A percentile compares a stretch with the other conserved stretches of the same genome.
phyloP scores from a whole-genome alignment of 179 eudicot species.

The Spinacia oleracea region DNA sequence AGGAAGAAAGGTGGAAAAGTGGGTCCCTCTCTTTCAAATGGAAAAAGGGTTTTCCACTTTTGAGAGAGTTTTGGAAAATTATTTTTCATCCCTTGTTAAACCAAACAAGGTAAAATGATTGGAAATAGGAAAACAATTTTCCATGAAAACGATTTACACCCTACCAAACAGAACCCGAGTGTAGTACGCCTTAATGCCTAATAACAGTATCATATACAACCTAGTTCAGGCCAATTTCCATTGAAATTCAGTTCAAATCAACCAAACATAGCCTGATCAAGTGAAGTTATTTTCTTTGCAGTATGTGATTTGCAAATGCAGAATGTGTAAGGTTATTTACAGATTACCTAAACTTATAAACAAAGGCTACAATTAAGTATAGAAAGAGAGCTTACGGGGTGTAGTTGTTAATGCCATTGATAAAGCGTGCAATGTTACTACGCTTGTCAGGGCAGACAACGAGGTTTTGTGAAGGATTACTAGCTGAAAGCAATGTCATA shows the following conservation, averaged over 20 bases:
- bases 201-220: too few species aligned
- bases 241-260: background rate
- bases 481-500: slow-evolving; percentile 85
- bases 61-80: too few species aligned
- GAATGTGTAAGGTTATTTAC: background rate
- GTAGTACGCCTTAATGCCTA: too few species aligned
- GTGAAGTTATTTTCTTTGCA: background rate
- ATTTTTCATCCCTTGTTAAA: too few species aligned
- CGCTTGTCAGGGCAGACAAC: slow-evolving; percentile 92
- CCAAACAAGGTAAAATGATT: too few species aligned
- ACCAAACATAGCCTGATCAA: background rate
- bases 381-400: slow-evolving; percentile 58
- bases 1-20: too few species aligned
- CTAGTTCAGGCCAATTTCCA: background rate
- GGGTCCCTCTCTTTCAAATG: too few species aligned
- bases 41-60: too few species aligned
- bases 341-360: background rate
- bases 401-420: slow-evolving; percentile 93
- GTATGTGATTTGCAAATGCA: background rate
- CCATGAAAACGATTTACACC: too few species aligned
- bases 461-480: slow-evolving; percentile 59
- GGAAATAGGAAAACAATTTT: too few species aligned
- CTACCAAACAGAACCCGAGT: too few species aligned
- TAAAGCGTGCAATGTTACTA: slow-evolving; percentile 90
- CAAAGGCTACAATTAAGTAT: background rate